A percentile compares a stretch with the other conserved stretches of the same genome.
Evolutionary conservation across 1,139 yeast species (phyloP).

Genomic region (Kazachstania sp.): DNA sequence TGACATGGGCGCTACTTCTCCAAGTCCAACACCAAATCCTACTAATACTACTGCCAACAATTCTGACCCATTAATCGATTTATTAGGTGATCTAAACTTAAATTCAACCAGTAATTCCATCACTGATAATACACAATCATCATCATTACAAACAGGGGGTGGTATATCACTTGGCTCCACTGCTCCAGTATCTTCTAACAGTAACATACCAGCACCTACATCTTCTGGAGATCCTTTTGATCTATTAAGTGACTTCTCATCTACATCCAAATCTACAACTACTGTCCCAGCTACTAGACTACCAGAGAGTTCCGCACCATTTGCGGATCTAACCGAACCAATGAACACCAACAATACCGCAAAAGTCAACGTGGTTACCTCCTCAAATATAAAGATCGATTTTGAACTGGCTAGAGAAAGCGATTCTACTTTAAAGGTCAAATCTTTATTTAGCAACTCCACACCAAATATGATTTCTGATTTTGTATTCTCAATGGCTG

Average conservation of each 20-base stretch:
- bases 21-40: conserved; percentile 9
- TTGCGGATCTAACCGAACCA: conserved; percentile 29
- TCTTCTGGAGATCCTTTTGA: conserved; percentile 21
- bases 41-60: conserved; percentile 4
- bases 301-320: conserved; percentile 11
- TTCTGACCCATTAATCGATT: conserved; percentile 17
- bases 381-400: conserved; percentile 46
- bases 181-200: neutral
- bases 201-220: neutral
- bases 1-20: conserved; percentile 11
- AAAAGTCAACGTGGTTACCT: conserved; percentile 36
- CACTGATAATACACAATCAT: conserved; percentile 7
- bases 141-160: conserved; percentile 34
- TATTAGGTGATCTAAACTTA: conserved; percentile 52
- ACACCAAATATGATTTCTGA: conserved; percentile 41
- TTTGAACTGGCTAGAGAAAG: conserved; percentile 37
- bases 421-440: conserved; percentile 37
- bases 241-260: conserved; percentile 38
- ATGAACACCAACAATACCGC: conserved; percentile 5
- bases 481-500: conserved; percentile 70
- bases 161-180: conserved; percentile 33
- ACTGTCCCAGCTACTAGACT: conserved; percentile 29
- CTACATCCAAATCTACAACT: neutral
- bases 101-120: conserved; percentile 15
- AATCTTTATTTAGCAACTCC: conserved; percentile 41